Percentiles rank a stretch among this genome's conserved stretches.
Evolutionary conservation across 139 green algal genomes (phyloP).

Genomic region (Micractinium conductrix): DNA sequence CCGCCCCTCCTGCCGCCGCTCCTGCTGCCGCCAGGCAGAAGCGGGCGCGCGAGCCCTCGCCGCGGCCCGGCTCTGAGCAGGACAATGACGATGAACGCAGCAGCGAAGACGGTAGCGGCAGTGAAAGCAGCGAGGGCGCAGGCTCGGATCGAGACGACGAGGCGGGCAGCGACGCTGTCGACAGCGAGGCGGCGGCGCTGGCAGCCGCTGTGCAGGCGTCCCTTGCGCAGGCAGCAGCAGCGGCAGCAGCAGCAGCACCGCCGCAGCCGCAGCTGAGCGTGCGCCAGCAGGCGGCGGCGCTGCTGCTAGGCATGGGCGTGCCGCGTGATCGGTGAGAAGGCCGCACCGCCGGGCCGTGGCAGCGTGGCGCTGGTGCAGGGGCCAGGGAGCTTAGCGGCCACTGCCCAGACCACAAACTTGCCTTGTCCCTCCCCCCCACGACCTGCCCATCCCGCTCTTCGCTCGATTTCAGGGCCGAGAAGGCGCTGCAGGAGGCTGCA

Average conservation of each 20-base stretch:
- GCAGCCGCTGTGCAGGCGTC: background rate
- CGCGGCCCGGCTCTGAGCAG: background rate
- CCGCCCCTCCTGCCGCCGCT: too few relatives aligned
- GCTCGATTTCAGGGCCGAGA: background rate
- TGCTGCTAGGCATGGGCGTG: constrained; percentile 2
- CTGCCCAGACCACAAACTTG: background rate
- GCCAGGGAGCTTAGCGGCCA: background rate
- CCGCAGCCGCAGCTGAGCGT: background rate
- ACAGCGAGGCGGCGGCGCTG: background rate
- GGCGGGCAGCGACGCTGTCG: background rate
- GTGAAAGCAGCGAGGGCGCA: background rate
- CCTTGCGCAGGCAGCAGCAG: background rate
- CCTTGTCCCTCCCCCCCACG: background rate
- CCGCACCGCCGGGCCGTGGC: too few relatives aligned
- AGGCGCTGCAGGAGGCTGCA: background rate
- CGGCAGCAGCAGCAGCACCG: background rate
- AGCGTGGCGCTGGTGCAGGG: background rate
- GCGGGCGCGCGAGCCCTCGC: background rate
- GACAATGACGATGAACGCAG: background rate
- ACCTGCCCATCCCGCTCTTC: background rate
- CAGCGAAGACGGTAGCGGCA: too few relatives aligned
- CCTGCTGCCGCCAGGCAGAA: too few relatives aligned
- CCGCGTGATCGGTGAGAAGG: background rate
- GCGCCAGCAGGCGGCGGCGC: background rate
- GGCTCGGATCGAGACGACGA: background rate